Percentiles rank a stretch among this genome's conserved stretches.
Evolutionary conservation across 148 eudicot genomes (phyloP).

Genomic region (Spergularia marina): DNA sequence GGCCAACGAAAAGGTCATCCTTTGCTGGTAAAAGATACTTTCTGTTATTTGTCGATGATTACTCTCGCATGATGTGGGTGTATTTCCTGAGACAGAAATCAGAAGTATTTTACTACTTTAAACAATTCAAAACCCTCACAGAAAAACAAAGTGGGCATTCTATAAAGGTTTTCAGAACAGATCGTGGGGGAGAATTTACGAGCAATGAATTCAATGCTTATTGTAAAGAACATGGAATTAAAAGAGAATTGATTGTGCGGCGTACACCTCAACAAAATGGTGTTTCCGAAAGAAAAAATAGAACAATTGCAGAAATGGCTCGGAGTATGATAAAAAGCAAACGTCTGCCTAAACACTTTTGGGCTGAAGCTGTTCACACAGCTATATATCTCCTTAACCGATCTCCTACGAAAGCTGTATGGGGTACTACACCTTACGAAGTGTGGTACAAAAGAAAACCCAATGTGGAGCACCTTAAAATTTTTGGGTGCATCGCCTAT

Average conservation of each 20-base stretch:
- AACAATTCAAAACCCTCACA: no score
- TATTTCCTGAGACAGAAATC: no score
- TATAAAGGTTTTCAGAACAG: no score
- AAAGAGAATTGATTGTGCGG: background rate
- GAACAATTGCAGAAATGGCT: constrained; percentile 1
- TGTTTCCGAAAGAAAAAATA: no score
- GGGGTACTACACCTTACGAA: background rate
- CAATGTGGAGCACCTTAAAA: background rate
- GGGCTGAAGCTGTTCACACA: constrained; percentile 6
- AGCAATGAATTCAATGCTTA: no score
- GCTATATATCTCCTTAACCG: background rate
- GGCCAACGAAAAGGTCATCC: no score
- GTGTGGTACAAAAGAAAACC: constrained; percentile 1
- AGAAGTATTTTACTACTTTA: no score
- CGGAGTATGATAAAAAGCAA: background rate
- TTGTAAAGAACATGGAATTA: background rate
- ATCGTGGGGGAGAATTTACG: no score
- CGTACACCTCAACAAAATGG: background rate
- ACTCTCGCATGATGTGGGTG: no score
- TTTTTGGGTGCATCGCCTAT: constrained; percentile 8
- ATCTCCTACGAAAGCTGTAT: background rate
- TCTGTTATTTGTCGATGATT: no score
- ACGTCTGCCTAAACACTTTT: background rate
- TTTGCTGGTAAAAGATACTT: no score
- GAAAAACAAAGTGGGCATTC: no score